Evolutionary conservation across 2,329 filamentous ascomycete genomes (phyloP), one percentile per base, ranked within the genome.

Genomic region (Trichoderma endophyticum): DNA sequence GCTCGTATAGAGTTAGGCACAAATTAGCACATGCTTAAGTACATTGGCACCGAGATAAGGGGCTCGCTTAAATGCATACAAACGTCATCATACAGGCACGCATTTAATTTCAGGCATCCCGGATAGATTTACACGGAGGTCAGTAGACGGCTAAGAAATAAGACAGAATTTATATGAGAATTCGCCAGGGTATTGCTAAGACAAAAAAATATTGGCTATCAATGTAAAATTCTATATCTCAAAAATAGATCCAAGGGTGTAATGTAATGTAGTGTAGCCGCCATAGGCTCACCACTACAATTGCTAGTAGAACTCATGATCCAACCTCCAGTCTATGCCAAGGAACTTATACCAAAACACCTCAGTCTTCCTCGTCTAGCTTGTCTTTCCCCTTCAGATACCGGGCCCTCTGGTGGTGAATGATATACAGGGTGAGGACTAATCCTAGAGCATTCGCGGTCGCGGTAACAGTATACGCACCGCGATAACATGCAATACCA

Each of bases 391-490:
- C 83, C 73, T 77, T 82, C 21, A 82, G 71, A 66, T 82, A 79
- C 70, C 81, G 77, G 21, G 76, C 75, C 70, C 84, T 82, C 79
- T 92, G 89, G 73, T 89, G 85, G 69, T 85, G 84, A 70, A 95
- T 93, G 32, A 90, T 89, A 86, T 88, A 92, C 34, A 97, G 80
- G 67, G 90, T 92, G 48, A 95, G 87, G 0, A 84, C 80, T 1
- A 96, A 84, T 0, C 93, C 95, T 1, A 91, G 77, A 0, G 91
- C 79, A 74, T 93, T 95, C 0, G 93, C 90, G 24, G 85, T 84
- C 15, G 97, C 86, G 1, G 95, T 97, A 66, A 94, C 87, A 75
- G 89, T 88, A 79, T 98, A 98, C 1, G 95, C 95, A 3, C 88
- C 84, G 34, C 88, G 87, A 82, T 98, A 98, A 81, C 95, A 98